Base-by-base conservation (phyloP, 108 stramenopile species). In the Discostella pseudostelligera region DNA sequence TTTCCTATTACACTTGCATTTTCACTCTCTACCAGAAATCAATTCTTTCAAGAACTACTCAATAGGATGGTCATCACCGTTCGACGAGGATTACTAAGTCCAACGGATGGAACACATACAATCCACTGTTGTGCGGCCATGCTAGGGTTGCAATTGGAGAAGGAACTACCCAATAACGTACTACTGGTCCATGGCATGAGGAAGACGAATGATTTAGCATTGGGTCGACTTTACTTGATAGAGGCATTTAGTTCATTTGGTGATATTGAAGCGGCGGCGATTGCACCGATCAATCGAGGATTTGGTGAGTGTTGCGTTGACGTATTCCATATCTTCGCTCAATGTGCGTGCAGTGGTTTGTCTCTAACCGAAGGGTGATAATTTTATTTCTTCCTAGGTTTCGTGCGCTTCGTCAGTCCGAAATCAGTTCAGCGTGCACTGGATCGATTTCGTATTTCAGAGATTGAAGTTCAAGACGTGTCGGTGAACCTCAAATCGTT, bases 391-490 rank as follows among this genome's bases (percentile, higher is more conserved):
- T 7, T 19, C 8, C 60, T 47, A 82, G 81, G 90, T 16, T 79
- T 92, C 42, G 71, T 92, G n/a, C 82, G 91, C 21, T 92, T 86
- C 63, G 72, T 62, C 36, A 67, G 74, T 35, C 78, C 84, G 20
- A 78, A 84, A 56, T 85, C 91, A 19, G 88, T 85, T 17, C 76
- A 84, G 17, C 81, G 76, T 16, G 86, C 84, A 1, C 67, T 89
- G 59, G 69, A 81, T 8, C 68, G 28, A 37, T 86, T 77, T 55
- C 73, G 78, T 40, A 70, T 45, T 8, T 83, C 69, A 44, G 91
- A 92, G 59, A 89, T 92, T 46, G 86, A 89, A 26, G 82, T 92
- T 9, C 86, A 92, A 67, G 91, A 92, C 66, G 91, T 92, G 35
- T 85, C 85, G 13, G 83, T 92, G 13, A 87, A 81, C 63, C 74